Conservation (phyloP, 306 rosid species). For the Sphenostylis stenocarpa region DNA sequence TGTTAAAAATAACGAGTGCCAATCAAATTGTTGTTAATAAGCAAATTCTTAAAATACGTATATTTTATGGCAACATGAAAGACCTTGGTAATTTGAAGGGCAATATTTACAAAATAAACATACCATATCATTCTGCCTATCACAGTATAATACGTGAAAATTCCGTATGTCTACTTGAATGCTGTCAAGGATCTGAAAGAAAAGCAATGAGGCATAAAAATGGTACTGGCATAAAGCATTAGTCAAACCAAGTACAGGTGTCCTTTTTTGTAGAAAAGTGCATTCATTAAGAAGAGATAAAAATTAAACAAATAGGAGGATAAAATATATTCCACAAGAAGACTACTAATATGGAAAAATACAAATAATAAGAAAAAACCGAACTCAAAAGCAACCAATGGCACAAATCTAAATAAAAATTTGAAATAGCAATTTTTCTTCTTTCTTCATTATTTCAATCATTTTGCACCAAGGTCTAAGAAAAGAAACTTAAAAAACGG, state of each 20-base stretch:
- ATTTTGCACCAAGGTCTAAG: background rate
- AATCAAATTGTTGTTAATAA: background rate
- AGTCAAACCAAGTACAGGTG: background rate
- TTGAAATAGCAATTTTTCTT: background rate
- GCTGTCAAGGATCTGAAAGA: slow-evolving; percentile 76
- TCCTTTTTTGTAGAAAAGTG: background rate
- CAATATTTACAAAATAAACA: background rate
- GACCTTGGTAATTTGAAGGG: background rate
- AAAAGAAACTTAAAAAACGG: background rate
- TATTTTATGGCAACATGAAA: slow-evolving; percentile 3
- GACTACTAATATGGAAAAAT: background rate
- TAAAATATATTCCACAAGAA: slow-evolving; percentile 4
- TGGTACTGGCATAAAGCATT: slow-evolving; percentile 5
- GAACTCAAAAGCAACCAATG: background rate
- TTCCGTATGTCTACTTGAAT: slow-evolving; percentile 84
- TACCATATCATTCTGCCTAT: slow-evolving; percentile 57
- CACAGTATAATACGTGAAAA: slow-evolving; percentile 69
- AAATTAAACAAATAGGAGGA: background rate
- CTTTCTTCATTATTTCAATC: background rate
- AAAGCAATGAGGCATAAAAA: slow-evolving; percentile 19
- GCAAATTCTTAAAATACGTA: background rate
- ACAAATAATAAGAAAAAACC: background rate
- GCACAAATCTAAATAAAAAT: background rate
- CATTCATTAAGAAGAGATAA: background rate
- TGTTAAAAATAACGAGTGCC: slow-evolving; percentile 12